phyloP scores from a whole-genome alignment of 2,329 filamentous ascomycete species.

The Xylaria multiplex region DNA sequence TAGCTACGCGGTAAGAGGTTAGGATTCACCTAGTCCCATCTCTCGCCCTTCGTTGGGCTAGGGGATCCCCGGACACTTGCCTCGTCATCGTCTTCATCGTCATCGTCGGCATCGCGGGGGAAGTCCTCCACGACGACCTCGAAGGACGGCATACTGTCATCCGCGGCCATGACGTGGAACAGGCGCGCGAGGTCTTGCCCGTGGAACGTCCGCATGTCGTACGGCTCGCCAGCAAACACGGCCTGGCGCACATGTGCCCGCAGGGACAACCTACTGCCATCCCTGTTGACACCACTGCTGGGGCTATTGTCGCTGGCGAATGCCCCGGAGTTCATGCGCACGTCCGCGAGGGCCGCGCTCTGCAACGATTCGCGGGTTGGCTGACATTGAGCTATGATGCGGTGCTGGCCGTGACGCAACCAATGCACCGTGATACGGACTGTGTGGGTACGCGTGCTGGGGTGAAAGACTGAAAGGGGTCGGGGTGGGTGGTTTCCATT shows the following conservation, averaged over 20 bases:
- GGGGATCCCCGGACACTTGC: constrained; percentile 6
- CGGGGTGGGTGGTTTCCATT: constrained; percentile 18
- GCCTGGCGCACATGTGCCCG: constrained; percentile 27
- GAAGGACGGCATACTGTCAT: constrained; percentile 23
- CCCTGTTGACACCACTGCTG: not conserved
- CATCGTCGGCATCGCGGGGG: not conserved
- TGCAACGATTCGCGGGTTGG: constrained; percentile 44
- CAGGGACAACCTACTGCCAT: not conserved
- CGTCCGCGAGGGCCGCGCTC: constrained; percentile 42
- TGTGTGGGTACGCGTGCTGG: constrained; percentile 36
- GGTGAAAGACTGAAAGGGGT: constrained; percentile 18
- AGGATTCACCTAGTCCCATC: constrained; percentile 7
- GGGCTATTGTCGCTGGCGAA: constrained; percentile 17
- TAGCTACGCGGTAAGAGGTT: not conserved
- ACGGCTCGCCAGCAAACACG: constrained; percentile 22
- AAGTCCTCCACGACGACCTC: constrained; percentile 29
- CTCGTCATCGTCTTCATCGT: constrained; percentile 18
- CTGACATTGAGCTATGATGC: constrained; percentile 41
- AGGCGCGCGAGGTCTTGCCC: constrained; percentile 23
- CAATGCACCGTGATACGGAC: constrained; percentile 46
- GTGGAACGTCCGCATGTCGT: constrained; percentile 29
- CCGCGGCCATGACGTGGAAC: constrained; percentile 21
- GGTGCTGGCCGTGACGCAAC: constrained; percentile 43
- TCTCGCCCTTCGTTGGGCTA: not conserved
- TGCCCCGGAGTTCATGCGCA: constrained; percentile 21